Conservation (phyloP, 139 green algal species). For the Coccomyxa sp. region DNA sequence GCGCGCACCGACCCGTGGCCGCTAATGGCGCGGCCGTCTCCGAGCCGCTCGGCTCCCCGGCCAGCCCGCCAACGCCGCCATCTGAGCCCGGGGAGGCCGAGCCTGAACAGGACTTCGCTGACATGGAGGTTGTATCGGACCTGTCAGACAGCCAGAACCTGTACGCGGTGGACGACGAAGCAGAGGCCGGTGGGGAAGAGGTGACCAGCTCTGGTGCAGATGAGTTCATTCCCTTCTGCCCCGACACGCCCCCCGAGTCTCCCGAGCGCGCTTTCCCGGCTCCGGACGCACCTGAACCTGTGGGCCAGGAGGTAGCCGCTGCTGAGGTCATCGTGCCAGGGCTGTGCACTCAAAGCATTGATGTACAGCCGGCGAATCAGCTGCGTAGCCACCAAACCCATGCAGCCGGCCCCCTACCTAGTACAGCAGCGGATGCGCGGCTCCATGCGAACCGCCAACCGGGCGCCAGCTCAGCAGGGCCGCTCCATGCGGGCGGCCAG, state of each 20-base stretch:
- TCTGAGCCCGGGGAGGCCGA: neutral
- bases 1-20: too few species aligned
- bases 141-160: neutral
- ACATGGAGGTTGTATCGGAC: neutral
- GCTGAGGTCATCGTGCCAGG: neutral
- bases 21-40: too few species aligned
- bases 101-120: neutral
- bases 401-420: neutral
- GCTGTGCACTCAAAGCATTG: neutral
- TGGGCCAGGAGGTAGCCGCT: neutral
- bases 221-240: neutral
- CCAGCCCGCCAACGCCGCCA: too few species aligned
- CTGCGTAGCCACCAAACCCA: neutral
- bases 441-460: neutral
- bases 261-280: too few species aligned
- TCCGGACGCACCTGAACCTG: neutral
- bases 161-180: neutral
- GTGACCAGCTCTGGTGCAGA: neutral
- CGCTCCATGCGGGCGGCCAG: neutral
- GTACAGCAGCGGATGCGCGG: neutral
- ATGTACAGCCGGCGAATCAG: neutral
- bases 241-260: too few species aligned
- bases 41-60: too few species aligned
- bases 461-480: neutral
- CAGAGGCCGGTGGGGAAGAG: neutral